phyloP scores from a whole-genome alignment of 140 eudicot genomes.

The Stevia rebaudiana region DNA sequence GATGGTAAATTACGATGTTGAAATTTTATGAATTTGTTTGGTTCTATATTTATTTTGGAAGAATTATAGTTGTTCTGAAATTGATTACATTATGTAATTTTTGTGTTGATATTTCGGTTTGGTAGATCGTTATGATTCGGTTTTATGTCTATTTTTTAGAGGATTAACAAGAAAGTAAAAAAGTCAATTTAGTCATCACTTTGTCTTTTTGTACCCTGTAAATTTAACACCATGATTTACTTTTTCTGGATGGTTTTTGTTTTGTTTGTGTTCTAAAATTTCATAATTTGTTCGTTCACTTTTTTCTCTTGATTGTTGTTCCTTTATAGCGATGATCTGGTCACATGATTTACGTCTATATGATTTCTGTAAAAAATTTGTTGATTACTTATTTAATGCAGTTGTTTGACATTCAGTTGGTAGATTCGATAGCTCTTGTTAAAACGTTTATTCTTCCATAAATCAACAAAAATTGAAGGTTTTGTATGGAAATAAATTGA shows the following conservation, averaged over 20 bases:
- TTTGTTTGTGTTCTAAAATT: not conserved
- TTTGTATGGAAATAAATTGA: constrained; percentile 11
- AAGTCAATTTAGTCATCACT: constrained; percentile 10
- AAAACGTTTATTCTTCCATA: not conserved
- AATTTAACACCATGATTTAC: not conserved
- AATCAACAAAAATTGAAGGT: not conserved
- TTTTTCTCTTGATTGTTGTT: not conserved
- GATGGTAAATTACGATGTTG: constrained; percentile 48
- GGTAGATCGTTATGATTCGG: not conserved
- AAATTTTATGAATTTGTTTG: not conserved
- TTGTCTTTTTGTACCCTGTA: constrained; percentile 1
- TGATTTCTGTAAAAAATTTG: constrained; percentile 7
- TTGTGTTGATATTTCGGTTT: not conserved
- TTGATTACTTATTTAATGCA: not conserved
- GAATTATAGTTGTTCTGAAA: constrained; percentile 13
- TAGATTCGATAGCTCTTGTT: constrained; percentile 5
- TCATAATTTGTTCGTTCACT: no score
- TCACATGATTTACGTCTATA: constrained; percentile 13
- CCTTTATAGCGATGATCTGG: constrained; percentile 5
- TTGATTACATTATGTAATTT: constrained; percentile 33
- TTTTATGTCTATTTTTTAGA: constrained; percentile 2
- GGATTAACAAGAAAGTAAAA: not conserved
- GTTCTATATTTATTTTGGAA: not conserved
- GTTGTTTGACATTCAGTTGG: constrained; percentile 8
- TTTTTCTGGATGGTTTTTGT: not conserved